Base-by-base conservation (phyloP, 129 eudicot genomes). In the Escallonia rubra region DNA sequence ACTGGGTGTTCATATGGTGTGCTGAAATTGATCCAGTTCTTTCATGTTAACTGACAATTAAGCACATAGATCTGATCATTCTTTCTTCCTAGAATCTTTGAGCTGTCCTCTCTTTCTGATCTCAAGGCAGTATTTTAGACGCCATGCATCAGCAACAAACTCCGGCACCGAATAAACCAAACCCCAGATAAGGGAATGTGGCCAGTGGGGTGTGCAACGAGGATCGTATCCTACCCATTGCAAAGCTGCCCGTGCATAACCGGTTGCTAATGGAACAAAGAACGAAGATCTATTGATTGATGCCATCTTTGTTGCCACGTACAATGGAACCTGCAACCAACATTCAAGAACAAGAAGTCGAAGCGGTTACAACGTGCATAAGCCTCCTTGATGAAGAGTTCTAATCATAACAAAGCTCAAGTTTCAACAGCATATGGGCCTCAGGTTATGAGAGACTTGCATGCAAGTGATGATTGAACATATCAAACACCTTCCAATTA, bases 191-290 rank as follows among this genome's bases (percentile, higher is more conserved):
- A 82, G 56, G 4, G 91, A 71, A 68, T 88, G 96, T 7, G 96
- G 92, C 96, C 96, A 88, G 78, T 85, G 80, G 34, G 96, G 92
- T 9, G 92, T 82, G 78, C 96, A 88, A 2, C 89, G 89, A 48
- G 96, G 91, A 48, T 85, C 96, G 68, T 88, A 82, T 61, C 96
- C 96, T 57, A 88, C 78, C 89, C 88, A 83, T 15, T 85, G 79
- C 45, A 88, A 42, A 46, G 78, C 96, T 11, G 89, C 92, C 80
- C 73, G 79, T 7, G 92, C 96, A 55, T 88, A 88, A 43, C 6
- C 55, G 4, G 10, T 50, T 8, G 87, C 59, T 43, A 80, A 58
- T 11, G 87, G 87, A 41, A 82, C 58, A 14, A 77, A 82, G 3
- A 82, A 41, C 6, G 87, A 69, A 4, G 80, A 43, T 61, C 57